Evolutionary conservation across 208 protist species (phyloP).

Genomic region (Leptomonas pyrrhocoris): DNA sequence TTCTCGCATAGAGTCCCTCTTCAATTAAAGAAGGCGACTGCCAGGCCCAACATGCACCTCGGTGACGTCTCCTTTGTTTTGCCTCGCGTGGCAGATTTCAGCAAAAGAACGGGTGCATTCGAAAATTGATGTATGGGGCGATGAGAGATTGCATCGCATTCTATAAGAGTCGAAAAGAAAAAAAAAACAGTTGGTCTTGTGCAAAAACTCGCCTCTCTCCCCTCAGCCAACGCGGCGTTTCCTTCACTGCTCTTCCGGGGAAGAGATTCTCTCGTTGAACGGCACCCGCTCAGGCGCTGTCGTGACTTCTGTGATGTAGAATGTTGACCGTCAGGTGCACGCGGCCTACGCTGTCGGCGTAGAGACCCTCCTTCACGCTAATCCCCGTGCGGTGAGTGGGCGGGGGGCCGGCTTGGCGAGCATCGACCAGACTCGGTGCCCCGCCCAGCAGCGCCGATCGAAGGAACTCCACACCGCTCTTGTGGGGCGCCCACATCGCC

Average conservation of each 20-base stretch:
- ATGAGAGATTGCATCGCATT: background rate
- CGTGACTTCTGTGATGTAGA: conserved; percentile 36
- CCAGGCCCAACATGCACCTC: too few relatives aligned
- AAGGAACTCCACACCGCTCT: conserved; percentile 68
- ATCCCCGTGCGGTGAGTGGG: conserved; percentile 36
- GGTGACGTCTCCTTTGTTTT: too few relatives aligned
- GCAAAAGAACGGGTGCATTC: conserved; percentile 3
- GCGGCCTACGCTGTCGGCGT: conserved; percentile 47
- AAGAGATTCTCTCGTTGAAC: too few relatives aligned
- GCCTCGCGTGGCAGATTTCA: background rate
- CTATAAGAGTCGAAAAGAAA: background rate
- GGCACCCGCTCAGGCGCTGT: background rate
- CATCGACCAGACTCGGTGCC: conserved; percentile 59
- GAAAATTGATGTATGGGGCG: too few relatives aligned
- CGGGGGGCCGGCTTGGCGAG: conserved; percentile 37
- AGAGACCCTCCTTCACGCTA: conserved; percentile 46
- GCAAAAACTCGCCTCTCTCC: background rate
- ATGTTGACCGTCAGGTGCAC: conserved; percentile 60
- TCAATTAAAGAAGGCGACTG: too few relatives aligned
- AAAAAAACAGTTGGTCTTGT: background rate
- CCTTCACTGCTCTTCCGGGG: background rate
- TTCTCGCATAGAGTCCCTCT: too few relatives aligned
- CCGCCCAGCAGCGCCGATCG: conserved; percentile 59
- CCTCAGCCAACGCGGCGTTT: background rate
- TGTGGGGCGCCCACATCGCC: conserved; percentile 62